Percentiles rank a stretch among this genome's conserved stretches.
These are phyloP conservation scores for Colletotrichum sp. DNA, from an alignment of 2,329 filamentous ascomycete genomes.

Conservation along the genomic window DNA sequence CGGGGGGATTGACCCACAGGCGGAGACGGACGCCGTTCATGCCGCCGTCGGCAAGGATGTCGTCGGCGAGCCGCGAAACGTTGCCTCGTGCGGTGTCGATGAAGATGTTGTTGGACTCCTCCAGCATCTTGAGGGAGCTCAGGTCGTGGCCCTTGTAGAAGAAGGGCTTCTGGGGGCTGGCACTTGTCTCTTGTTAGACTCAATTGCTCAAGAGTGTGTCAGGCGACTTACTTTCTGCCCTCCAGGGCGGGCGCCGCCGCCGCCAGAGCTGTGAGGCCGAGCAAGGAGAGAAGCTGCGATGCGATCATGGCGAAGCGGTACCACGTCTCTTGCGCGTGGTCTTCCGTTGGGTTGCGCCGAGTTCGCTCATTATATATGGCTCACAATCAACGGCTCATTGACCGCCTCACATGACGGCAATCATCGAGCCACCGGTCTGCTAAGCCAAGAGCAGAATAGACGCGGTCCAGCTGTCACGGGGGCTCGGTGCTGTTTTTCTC, in stretches of 20 bases:
- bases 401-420: not conserved
- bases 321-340: not conserved
- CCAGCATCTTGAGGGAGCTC: constrained; percentile 18
- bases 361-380: not conserved
- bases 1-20: constrained; percentile 15
- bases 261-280: constrained; percentile 4
- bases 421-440: not conserved
- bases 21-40: constrained; percentile 17
- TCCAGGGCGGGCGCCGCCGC: not conserved
- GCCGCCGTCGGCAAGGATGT: constrained; percentile 17
- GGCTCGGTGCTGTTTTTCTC: not conserved
- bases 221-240: not conserved
- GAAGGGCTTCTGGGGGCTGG: not conserved
- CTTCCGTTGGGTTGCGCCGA: not conserved
- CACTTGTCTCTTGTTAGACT: not conserved
- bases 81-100: constrained; percentile 13
- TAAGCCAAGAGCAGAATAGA: constrained; percentile 1
- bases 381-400: not conserved
- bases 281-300: not conserved
- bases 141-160: constrained; percentile 19
- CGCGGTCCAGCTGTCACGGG: constrained; percentile 1
- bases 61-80: constrained; percentile 5
- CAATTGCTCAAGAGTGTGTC: not conserved
- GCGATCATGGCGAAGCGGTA: not conserved
- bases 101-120: constrained; percentile 10